Evolutionary conservation across 305 asterid species (phyloP), one percentile per base, ranked within the genome.

Genomic region (Caryopteris hybrid): DNA sequence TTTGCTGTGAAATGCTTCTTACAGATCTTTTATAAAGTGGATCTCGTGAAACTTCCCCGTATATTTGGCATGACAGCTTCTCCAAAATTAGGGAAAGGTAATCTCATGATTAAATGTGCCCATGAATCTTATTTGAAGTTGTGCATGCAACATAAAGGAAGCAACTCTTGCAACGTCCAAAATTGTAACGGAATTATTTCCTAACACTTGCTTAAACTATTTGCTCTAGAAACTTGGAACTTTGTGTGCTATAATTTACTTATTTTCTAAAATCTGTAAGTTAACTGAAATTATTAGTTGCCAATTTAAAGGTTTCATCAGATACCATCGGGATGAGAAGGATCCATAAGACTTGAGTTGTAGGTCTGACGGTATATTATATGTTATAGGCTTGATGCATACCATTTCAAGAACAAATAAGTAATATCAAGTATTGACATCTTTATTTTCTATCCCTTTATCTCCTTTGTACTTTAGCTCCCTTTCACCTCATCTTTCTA

Each of bases 61-160:
- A 91, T 94, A 66, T 91, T 94, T 81, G 99, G 99, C 81, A 89
- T 94, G 99, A 94, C 99, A 8, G 99, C 99, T 55, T 94, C 99
- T 66, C 99, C 99, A 48, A 88, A 56, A 76, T 60, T 86, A 38
- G 99, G 99, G 76, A 94, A 89, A 94, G 98, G 99, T 94, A 85
- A 84, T 31, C 56, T 65, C 41, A 70, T 42, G 55, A 33, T 47
- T 69, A 29, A 13, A 4, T 45, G 23, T 64, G 43, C 60, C 41
- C 66, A 70, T 58, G 39, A 64, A 22, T 61, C 47, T 56, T 42
- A 29, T 22, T 9, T 61, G 25, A 55, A 8, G 45, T 58, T 58
- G 22, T 8, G 33, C 18, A 48, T 64, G 70, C 13, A n/a, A 11
- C 31, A 17, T 8, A 13, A 39, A 56, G 12, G 45, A 57, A 57